Base-by-base conservation (phyloP, 768 basidiomycete genomes). In the Cytidiella melzeri region DNA sequence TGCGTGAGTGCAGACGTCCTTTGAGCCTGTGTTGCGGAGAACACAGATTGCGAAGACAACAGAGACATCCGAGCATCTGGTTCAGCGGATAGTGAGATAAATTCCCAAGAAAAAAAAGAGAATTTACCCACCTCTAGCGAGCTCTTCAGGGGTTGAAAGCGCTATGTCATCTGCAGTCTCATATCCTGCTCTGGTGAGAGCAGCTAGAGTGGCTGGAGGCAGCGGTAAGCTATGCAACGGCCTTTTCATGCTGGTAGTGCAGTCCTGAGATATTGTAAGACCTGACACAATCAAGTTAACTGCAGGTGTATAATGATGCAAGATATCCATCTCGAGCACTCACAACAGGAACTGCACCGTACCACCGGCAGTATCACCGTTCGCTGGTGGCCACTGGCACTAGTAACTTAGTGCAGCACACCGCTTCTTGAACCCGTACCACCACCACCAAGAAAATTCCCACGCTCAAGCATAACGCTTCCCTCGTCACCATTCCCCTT, bases 181-280 rank as follows among this genome's bases (percentile, higher is more conserved):
- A 57, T 83, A 86, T 5, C 83, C 83, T 34, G 75, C 72, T 34
- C 66, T 68, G 40, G 68, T 68, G 27, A 85, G 66, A 3, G 71
- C 72, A 13, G 69, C 64, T 26, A 79, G 69, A 13, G 52, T 53
- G 5, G 46, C 46, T 3, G 46, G 27, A 12, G 47, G 52, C 23
- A 53, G 27, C 13, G 46, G 2, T 5, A 52, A 28, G 2, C 45
- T 52, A 24, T 47, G 45, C 26, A 52, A 15, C 21, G 28, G 28
- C 20, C 51, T 28, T 18, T 47, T 30, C 9, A 36, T 9, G 45
- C 46, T 52, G 30, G 30, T 15, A 34, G 7, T 34, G 30, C n/a
- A n/a, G n/a, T n/a, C n/a, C n/a, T n/a, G n/a, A n/a, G n/a, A n/a
- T n/a, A n/a, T n/a, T n/a, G n/a, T n/a, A n/a, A n/a, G n/a, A n/a